Conservation (phyloP, 2,329 filamentous ascomycete species). For the Cadophora sp. region DNA sequence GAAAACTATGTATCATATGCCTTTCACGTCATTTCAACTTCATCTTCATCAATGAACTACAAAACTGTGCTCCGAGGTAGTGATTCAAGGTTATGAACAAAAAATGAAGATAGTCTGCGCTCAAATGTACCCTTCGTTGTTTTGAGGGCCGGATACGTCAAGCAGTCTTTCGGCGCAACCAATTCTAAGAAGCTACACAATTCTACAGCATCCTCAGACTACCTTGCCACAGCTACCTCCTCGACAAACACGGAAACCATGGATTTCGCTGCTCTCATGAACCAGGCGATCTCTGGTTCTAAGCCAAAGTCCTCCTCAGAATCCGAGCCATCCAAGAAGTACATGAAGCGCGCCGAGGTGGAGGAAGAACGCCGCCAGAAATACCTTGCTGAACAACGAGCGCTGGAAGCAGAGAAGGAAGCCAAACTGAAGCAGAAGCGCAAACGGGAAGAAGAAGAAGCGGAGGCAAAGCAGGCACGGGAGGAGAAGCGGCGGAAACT, state of each 20-base stretch:
- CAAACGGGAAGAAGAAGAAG: conserved; percentile 86
- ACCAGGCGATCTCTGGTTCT: conserved; percentile 86
- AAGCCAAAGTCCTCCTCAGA: conserved; percentile 57
- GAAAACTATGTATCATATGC: conserved; percentile 20
- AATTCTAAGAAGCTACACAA: neutral
- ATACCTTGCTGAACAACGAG: conserved; percentile 83
- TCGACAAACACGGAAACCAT: conserved; percentile 56
- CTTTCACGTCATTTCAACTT: neutral
- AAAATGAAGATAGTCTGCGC: neutral
- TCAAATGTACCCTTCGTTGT: too few relatives aligned
- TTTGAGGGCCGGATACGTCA: neutral
- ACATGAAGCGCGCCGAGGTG: conserved; percentile 81
- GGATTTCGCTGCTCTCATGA: conserved; percentile 96
- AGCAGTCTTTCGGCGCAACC: too few relatives aligned
- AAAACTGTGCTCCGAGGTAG: neutral
- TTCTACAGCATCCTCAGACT: neutral
- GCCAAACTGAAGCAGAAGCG: conserved; percentile 79
- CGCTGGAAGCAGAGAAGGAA: conserved; percentile 73
- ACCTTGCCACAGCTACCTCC: neutral
- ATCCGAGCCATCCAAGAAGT: conserved; percentile 66
- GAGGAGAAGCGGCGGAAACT: conserved; percentile 84
- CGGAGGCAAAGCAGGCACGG: conserved; percentile 68
- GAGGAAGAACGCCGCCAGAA: conserved; percentile 82
- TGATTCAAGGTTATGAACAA: neutral
- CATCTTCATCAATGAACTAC: neutral